phyloP scores from a whole-genome alignment of 75 land plant genomes.

The Selaginella moellendorffii region DNA sequence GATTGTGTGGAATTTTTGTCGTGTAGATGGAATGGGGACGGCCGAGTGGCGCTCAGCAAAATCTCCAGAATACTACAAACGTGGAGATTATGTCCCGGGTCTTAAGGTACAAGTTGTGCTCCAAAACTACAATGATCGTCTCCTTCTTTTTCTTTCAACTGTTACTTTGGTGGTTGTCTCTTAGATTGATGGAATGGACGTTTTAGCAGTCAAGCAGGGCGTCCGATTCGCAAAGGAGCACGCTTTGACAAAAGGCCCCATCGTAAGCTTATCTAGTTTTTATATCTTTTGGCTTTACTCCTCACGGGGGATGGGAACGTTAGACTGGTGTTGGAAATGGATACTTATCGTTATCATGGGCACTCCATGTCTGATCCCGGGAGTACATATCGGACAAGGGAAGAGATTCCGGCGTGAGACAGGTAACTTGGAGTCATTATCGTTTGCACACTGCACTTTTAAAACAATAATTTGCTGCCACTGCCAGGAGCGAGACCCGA shows the following conservation, averaged over 20 bases:
- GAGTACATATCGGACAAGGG: conserved; percentile 95
- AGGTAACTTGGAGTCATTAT: conserved; percentile 33
- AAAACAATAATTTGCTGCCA: conserved; percentile 35
- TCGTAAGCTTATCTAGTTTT: conserved; percentile 46
- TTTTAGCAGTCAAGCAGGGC: conserved; percentile 87
- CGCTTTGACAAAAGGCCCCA: conserved; percentile 74
- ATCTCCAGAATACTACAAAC: conserved; percentile 84
- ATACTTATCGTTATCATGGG: conserved; percentile 95
- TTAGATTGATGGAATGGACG: conserved; percentile 98
- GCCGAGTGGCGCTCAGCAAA: conserved; percentile 97
- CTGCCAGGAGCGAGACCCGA: conserved; percentile 87
- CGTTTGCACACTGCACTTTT: neutral
- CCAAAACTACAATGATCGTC: neutral
- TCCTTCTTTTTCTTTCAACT: neutral
- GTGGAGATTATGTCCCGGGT: conserved; percentile 95
- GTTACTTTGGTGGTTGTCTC: neutral
- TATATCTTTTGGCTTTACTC: no score
- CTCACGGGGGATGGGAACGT: no score
- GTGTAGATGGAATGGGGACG: conserved; percentile 92
- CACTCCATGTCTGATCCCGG: conserved; percentile 99
- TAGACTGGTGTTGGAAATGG: conserved; percentile 97
- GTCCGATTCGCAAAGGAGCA: conserved; percentile 72
- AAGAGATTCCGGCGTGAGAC: conserved; percentile 91
- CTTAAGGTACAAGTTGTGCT: conserved; percentile 37
- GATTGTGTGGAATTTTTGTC: neutral